Conservation (phyloP, 805 yeast genomes). For the Saturnispora dispora region DNA sequence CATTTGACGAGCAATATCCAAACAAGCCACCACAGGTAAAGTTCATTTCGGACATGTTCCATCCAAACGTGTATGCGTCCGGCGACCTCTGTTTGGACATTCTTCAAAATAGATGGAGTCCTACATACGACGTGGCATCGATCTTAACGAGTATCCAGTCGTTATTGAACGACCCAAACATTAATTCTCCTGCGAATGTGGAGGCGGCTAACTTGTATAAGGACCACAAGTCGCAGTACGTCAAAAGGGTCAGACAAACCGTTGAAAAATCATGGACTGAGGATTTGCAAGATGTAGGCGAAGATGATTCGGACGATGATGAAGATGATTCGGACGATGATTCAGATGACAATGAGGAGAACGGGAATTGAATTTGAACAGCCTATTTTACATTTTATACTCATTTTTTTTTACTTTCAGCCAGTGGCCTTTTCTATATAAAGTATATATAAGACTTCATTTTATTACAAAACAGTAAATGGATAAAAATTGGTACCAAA, state of each 20-base stretch:
- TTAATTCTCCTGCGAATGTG: constrained; percentile 93
- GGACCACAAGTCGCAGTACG: constrained; percentile 89
- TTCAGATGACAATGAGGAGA: constrained; percentile 16
- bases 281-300: constrained; percentile 54
- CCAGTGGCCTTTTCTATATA: background rate
- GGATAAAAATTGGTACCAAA: too few relatives aligned
- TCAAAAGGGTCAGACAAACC: constrained; percentile 85
- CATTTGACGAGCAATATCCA: constrained; percentile 95
- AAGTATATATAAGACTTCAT: background rate
- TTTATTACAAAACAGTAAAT: background rate
- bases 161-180: constrained; percentile 90
- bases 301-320: constrained; percentile 31
- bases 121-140: constrained; percentile 95
- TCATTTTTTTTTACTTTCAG: background rate
- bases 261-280: constrained; percentile 94
- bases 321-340: constrained; percentile 25
- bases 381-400: background rate
- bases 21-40: constrained; percentile 93
- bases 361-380: constrained; percentile 5
- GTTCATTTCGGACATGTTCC: constrained; percentile 91
- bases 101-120: constrained; percentile 95
- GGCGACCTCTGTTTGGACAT: constrained; percentile 96
- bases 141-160: constrained; percentile 90
- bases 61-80: constrained; percentile 91
- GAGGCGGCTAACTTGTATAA: constrained; percentile 94